Evolutionary conservation across 176 grass and related monocot genomes (phyloP).

Genomic region (Areca catechu): DNA sequence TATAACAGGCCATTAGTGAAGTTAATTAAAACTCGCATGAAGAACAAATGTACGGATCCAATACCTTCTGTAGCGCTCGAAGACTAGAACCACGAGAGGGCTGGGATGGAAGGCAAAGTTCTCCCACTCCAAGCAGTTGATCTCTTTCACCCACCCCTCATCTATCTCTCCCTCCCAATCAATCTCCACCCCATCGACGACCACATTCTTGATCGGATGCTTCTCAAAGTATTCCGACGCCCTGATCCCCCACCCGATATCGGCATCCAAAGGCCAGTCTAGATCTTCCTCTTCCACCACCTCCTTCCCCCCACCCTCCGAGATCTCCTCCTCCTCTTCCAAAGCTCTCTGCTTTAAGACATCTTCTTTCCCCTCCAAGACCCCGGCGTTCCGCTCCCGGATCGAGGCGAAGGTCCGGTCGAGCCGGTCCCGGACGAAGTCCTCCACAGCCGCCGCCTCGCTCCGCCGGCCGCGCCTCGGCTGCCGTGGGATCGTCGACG

Average conservation of each 20-base stretch:
- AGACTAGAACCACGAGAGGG: constrained; percentile 75
- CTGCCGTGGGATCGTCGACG: constrained; percentile 38
- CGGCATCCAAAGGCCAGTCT: constrained; percentile 81
- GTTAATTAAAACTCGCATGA: too few relatives aligned
- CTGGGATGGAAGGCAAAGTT: constrained; percentile 88
- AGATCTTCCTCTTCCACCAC: constrained; percentile 77
- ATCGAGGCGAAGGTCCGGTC: constrained; percentile 71
- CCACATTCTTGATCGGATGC: constrained; percentile 87
- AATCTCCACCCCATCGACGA: constrained; percentile 73
- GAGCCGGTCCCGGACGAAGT: constrained; percentile 60
- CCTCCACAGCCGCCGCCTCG: constrained; percentile 55
- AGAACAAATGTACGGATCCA: too few relatives aligned
- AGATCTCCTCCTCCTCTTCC: background rate
- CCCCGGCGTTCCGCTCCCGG: constrained; percentile 37
- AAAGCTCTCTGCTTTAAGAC: constrained; percentile 25
- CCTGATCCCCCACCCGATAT: constrained; percentile 72
- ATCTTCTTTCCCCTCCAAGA: constrained; percentile 39
- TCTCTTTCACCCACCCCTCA: constrained; percentile 89
- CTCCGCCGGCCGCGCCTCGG: constrained; percentile 38
- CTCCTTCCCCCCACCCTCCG: constrained; percentile 16
- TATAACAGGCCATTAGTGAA: too few relatives aligned
- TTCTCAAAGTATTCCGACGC: constrained; percentile 92
- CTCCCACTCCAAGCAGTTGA: constrained; percentile 96
- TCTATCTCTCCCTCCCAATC: constrained; percentile 89
- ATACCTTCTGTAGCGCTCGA: constrained; percentile 79